Conservation (phyloP, 768 basidiomycete genomes). For the Rhodotorula kratochvilovae region DNA sequence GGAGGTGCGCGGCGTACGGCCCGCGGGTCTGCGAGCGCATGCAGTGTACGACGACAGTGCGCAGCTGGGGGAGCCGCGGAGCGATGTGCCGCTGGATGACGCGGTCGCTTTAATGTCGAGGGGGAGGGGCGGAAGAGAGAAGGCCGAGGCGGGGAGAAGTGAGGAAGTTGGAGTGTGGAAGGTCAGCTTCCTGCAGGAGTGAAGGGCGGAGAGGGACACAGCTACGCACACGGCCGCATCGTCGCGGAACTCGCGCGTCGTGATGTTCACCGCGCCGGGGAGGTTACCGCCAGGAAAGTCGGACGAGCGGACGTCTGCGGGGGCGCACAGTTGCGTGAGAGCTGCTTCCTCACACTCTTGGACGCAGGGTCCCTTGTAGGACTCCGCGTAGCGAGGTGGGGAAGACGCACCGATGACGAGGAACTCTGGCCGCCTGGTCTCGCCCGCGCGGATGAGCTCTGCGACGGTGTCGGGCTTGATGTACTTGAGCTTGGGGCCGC, state of each 20-base stretch:
- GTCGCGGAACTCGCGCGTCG: slow-evolving; percentile 12
- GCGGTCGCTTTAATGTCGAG: neutral
- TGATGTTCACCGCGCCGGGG: slow-evolving; percentile 14
- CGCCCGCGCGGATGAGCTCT: neutral
- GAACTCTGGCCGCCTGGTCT: neutral
- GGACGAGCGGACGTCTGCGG: slow-evolving; percentile 18
- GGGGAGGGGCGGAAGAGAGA: neutral
- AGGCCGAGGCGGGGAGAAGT: too few relatives aligned
- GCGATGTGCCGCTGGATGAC: neutral
- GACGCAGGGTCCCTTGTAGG: too few relatives aligned
- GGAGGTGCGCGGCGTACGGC: slow-evolving; percentile 25
- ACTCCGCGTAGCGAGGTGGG: too few relatives aligned
- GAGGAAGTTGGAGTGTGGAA: too few relatives aligned
- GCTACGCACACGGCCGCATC: neutral
- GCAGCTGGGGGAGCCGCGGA: neutral
- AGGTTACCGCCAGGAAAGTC: slow-evolving; percentile 31
- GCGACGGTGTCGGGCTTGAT: slow-evolving; percentile 1
- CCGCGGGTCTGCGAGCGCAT: slow-evolving; percentile 35
- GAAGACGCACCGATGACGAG: slow-evolving; percentile 10
- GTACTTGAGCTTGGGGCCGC: neutral
- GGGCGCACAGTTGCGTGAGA: too few relatives aligned
- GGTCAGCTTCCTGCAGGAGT: neutral
- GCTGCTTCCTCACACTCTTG: too few relatives aligned
- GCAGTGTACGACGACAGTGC: slow-evolving; percentile 22
- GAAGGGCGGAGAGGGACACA: neutral